These are phyloP conservation scores for Fusarium citri DNA, from an alignment of 2,329 filamentous ascomycete genomes.

Conservation along the genomic window DNA sequence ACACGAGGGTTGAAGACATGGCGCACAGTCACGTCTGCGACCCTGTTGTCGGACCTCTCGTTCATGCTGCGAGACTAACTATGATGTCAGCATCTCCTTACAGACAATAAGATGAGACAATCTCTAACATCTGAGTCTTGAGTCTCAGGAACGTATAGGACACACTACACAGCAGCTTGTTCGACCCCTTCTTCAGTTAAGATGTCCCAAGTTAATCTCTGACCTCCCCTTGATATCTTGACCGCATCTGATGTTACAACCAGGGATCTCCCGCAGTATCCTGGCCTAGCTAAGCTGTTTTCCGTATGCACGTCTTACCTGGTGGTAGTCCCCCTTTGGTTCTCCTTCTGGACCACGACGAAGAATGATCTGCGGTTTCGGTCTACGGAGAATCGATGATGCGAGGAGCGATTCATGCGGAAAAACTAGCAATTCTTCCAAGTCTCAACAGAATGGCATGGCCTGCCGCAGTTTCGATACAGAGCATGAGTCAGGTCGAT, in stretches of 20 bases:
- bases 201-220: slow-evolving; percentile 34
- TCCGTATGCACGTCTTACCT: slow-evolving; percentile 47
- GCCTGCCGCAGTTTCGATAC: neutral
- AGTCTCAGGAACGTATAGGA: slow-evolving; percentile 15
- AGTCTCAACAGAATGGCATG: slow-evolving; percentile 31
- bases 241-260: slow-evolving; percentile 38
- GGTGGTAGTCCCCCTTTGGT: slow-evolving; percentile 24
- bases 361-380: slow-evolving; percentile 41
- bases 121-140: slow-evolving; percentile 31
- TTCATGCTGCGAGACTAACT: slow-evolving; percentile 22
- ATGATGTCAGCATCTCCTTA: slow-evolving; percentile 43
- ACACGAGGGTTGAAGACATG: slow-evolving; percentile 34
- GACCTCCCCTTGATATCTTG: slow-evolving; percentile 38
- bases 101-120: slow-evolving; percentile 29
- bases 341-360: slow-evolving; percentile 18
- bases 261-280: slow-evolving; percentile 36
- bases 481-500: slow-evolving; percentile 24
- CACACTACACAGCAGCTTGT: neutral
- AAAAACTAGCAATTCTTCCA: slow-evolving; percentile 17
- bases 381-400: slow-evolving; percentile 34
- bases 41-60: slow-evolving; percentile 20
- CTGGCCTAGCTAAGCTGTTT: slow-evolving; percentile 36
- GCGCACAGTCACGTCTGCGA: slow-evolving; percentile 37
- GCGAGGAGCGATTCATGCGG: slow-evolving; percentile 25
- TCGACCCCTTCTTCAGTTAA: slow-evolving; percentile 13